These are phyloP conservation scores for Talaromyces sp. DNA, from an alignment of 2,329 filamentous ascomycete species.

Conservation along the genomic window DNA sequence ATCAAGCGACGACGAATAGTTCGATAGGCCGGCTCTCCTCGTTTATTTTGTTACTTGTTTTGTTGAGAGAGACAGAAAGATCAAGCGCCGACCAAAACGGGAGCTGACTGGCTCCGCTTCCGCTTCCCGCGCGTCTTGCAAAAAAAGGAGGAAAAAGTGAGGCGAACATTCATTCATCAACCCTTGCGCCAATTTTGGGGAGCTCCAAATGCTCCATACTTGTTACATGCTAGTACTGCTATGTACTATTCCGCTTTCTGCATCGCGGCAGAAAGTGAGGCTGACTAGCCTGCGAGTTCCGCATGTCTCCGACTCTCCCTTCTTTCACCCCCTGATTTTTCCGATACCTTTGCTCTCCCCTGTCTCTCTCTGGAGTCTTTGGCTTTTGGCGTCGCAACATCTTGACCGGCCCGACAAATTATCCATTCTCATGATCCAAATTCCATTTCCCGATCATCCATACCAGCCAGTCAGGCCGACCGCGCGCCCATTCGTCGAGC, in stretches of 20 bases:
- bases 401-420: background rate
- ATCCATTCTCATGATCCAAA: background rate
- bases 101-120: constrained; percentile 14
- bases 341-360: constrained; percentile 1
- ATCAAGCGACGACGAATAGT: background rate
- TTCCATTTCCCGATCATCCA: constrained; percentile 2
- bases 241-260: constrained; percentile 5
- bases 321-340: constrained; percentile 2
- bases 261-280: constrained; percentile 13
- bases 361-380: background rate
- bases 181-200: constrained; percentile 1
- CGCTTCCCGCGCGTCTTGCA: constrained; percentile 14
- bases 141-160: constrained; percentile 12
- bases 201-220: background rate
- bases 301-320: constrained; percentile 12
- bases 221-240: background rate
- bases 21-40: background rate
- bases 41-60: background rate
- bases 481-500: background rate
- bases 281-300: constrained; percentile 6
- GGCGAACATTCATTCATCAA: constrained; percentile 8
- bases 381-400: background rate
- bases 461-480: background rate
- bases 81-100: constrained; percentile 10
- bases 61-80: background rate